phyloP scores from a whole-genome alignment of 768 basidiomycete species.

The Ephemerocybe angulata region DNA sequence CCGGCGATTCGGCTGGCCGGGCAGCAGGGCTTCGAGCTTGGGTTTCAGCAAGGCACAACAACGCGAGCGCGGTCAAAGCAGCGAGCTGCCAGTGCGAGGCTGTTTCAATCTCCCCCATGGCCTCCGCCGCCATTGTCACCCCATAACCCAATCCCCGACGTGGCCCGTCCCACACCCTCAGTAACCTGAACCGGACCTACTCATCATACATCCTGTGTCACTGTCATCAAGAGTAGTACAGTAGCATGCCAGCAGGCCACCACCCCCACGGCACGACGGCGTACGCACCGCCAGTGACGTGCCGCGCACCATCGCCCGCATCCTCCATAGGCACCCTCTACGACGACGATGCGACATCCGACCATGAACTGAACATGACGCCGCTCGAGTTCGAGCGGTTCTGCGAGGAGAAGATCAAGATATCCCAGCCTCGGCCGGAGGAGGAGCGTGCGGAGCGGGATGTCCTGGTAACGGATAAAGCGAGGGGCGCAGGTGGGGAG shows the following conservation, averaged over 20 bases:
- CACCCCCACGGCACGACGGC: slow-evolving; percentile 33
- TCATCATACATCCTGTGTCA: neutral
- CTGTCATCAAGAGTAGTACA: neutral
- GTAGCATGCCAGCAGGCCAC: neutral
- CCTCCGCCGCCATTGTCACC: neutral
- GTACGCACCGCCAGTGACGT: slow-evolving; percentile 42
- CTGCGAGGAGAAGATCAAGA: slow-evolving; percentile 35
- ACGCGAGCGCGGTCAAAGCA: neutral
- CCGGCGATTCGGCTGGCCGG: too few relatives aligned
- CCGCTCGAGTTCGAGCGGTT: slow-evolving; percentile 41
- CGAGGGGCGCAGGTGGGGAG: slow-evolving; percentile 12
- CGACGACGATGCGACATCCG: slow-evolving; percentile 45
- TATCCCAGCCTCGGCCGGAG: slow-evolving; percentile 34
- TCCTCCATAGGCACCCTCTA: slow-evolving; percentile 50
- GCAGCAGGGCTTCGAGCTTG: too few relatives aligned
- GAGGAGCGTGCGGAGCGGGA: slow-evolving; percentile 40
- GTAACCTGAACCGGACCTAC: neutral
- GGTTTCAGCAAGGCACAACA: neutral
- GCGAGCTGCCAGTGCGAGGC: neutral
- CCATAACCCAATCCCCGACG: neutral
- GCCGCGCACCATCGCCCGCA: slow-evolving; percentile 48
- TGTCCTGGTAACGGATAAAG: slow-evolving; percentile 33
- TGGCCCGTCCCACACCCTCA: neutral
- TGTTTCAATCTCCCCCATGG: neutral
- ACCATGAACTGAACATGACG: slow-evolving; percentile 37